Conservation (phyloP, 2,329 filamentous ascomycete species). For the Tolypocladium tropicale region DNA sequence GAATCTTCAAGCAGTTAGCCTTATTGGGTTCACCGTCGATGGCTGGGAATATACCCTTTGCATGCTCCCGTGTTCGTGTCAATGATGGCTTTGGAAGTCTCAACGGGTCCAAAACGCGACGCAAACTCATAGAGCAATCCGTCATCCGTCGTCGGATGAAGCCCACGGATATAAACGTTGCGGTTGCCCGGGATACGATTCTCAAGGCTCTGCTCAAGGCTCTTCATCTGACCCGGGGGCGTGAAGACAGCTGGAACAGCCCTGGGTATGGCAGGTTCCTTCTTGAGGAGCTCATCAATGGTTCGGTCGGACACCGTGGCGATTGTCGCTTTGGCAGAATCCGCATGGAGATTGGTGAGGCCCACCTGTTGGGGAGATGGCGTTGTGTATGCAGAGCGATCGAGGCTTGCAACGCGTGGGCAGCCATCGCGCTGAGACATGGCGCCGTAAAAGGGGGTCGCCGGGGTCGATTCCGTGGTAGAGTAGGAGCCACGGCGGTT, state of each 20-base stretch:
- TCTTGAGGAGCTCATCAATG: conserved; percentile 56
- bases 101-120: conserved; percentile 80
- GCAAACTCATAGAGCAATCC: conserved; percentile 77
- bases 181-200: conserved; percentile 87
- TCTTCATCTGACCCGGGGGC: conserved; percentile 76
- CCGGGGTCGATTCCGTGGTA: conserved; percentile 55
- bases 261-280: conserved; percentile 73
- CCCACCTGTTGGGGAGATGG: conserved; percentile 54
- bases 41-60: conserved; percentile 60
- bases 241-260: conserved; percentile 87
- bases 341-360: conserved; percentile 27
- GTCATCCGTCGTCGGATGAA: conserved; percentile 91
- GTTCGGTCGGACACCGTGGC: conserved; percentile 33
- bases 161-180: conserved; percentile 95
- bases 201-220: conserved; percentile 85
- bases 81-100: conserved; percentile 97
- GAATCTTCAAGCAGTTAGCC: conserved; percentile 50
- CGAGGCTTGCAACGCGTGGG: conserved; percentile 45
- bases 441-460: conserved; percentile 54
- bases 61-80: conserved; percentile 87
- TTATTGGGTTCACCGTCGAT: not conserved
- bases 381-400: conserved; percentile 56
- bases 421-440: conserved; percentile 49
- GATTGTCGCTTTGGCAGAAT: conserved; percentile 30
- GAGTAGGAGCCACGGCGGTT: conserved; percentile 60